Evolutionary conservation across 2,329 filamentous ascomycete genomes (phyloP), one percentile per base, ranked within the genome.

Genomic region (Geoglossum cookeanum): DNA sequence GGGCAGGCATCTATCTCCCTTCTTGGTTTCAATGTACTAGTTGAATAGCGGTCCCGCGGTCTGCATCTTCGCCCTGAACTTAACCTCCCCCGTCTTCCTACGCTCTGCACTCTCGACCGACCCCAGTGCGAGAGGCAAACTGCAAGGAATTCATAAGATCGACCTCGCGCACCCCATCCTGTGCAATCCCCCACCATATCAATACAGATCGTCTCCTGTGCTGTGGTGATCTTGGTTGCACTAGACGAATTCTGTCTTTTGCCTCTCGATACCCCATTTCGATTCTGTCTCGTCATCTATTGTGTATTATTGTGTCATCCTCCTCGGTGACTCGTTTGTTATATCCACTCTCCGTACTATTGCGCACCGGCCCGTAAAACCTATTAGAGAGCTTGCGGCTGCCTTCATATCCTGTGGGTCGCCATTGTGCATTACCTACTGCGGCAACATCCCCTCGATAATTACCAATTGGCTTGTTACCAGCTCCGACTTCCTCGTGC

Each of bases 131-230:
- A 27, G 30, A 32, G 49, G 33, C 30, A 32, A 53, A 53, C 49
- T 35, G 48, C 45, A 49, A 22, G 45, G 27, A 52, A 52, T 52
- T 53, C 48, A 53, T 53, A 53, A 53, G 49, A 35, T 53, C 49
- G 49, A 9, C 49, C 49, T 53, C 49, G 49, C 49, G 49, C 49
- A 53, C 49, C 49, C 29, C 33, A 30, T 17, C 7, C 17, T 52
- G 48, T 52, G 48, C 48, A 52, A 33, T 52, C 49, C 15, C 49
- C 15, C 49, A 32, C 7, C 17, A 17, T 33, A 32, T 37, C 49
- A n/a, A 53, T 53, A 22, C 30, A 53, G 49, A 35, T 35, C 30
- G 4, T 37, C 49, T 35, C 22, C 49, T 15, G 49, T 53, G 49
- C 33, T 13, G 48, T 53, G 30, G 49, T 37, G 30, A 15, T 51